A percentile compares a stretch with the other conserved stretches of the same genome.
Conservation (phyloP, 83 land plant genomes). For the Picea engelmannii region DNA sequence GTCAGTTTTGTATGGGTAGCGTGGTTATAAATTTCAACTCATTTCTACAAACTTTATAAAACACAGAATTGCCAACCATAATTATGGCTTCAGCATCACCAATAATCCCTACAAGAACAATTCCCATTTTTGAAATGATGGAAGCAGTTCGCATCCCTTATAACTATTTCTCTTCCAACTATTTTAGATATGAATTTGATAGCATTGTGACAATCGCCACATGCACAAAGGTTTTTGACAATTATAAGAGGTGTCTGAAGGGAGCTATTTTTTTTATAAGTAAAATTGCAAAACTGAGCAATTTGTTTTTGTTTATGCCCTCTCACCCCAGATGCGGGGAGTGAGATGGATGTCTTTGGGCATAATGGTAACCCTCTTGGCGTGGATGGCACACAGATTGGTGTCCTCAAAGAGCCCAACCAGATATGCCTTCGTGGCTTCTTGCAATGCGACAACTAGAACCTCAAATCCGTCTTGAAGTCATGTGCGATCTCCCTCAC, state of each 20-base stretch:
- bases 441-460: neutral
- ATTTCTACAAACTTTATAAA: too few species aligned
- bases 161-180: conserved; percentile 7
- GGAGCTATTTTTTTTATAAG: too few species aligned
- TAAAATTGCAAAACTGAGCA: too few species aligned
- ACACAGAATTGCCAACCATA: too few species aligned
- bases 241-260: conserved; percentile 9
- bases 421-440: neutral
- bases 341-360: too few species aligned
- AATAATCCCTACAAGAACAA: conserved; percentile 17
- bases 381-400: neutral
- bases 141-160: conserved; percentile 11
- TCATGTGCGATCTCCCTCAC: neutral
- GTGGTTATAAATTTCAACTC: too few species aligned
- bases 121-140: conserved; percentile 13
- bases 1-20: too few species aligned
- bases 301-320: too few species aligned
- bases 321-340: too few species aligned
- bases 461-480: neutral
- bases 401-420: neutral
- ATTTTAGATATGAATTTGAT: conserved; percentile 16
- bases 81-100: neutral
- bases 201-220: conserved; percentile 11
- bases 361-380: neutral
- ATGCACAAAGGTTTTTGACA: conserved; percentile 10